These are phyloP conservation scores for Brasenia schreberi DNA, from an alignment of 164 flowering plant species.

Conservation along the genomic window DNA sequence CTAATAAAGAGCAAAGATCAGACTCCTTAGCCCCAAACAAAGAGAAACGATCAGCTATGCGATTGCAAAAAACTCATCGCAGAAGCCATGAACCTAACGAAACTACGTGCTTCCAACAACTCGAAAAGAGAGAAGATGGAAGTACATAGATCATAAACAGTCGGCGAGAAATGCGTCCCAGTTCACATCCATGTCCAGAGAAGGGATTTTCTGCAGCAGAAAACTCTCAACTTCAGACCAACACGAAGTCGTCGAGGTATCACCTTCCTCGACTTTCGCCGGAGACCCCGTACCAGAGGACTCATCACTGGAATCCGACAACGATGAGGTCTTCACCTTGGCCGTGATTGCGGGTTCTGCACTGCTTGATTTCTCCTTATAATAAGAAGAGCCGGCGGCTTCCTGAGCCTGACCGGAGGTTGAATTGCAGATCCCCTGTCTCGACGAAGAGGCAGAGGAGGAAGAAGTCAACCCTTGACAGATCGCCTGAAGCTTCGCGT, in stretches of 20 bases:
- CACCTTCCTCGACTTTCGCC: conserved; percentile 38
- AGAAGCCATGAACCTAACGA: conserved; percentile 14
- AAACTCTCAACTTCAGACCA: conserved; percentile 29
- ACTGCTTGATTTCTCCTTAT: neutral
- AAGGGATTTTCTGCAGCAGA: conserved; percentile 52
- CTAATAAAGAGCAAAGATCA: too few relatives aligned
- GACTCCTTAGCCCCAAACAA: too few relatives aligned
- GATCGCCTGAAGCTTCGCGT: conserved; percentile 79
- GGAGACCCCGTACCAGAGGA: conserved; percentile 19
- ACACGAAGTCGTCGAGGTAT: conserved; percentile 22
- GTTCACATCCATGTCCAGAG: conserved; percentile 50
- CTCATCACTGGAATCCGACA: conserved; percentile 23
- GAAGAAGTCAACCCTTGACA: conserved; percentile 39
- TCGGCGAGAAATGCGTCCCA: conserved; percentile 55
- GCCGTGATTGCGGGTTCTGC: conserved; percentile 1
- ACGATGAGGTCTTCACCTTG: conserved; percentile 16
- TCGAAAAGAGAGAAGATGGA: neutral
- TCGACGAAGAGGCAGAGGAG: neutral
- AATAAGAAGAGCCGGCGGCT: neutral
- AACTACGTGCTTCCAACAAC: neutral
- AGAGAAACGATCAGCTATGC: neutral
- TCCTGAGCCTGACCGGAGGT: neutral
- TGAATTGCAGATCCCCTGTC: conserved; percentile 1
- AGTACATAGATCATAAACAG: conserved; percentile 1
- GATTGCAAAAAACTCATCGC: conserved; percentile 29